Evolutionary conservation across 148 eudicot genomes (phyloP), one percentile per base, ranked within the genome.

Genomic region (Mesembryanthemum crystallinum): DNA sequence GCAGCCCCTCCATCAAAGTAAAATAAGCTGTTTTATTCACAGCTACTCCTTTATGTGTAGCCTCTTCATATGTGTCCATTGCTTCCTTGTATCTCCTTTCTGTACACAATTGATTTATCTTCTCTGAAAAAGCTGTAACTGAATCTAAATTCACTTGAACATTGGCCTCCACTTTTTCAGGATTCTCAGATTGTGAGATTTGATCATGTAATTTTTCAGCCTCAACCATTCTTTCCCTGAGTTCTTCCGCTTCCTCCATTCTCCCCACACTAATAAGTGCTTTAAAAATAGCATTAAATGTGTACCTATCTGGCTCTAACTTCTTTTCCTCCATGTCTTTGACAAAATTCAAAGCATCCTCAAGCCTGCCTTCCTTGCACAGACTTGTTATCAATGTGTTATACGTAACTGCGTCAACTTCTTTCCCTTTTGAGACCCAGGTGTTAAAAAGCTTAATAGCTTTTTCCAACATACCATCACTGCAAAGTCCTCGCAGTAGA

Each of bases 401-500:
- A 78, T 89, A 93, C 0, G 89, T 86, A 39, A 94, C 97, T 9
- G 76, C 82, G 85, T 94, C 98, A 73, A 88, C 71, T 37, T 75
- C 72, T 86, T 90, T 91, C 62, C 88, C 95, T 76, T 88, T 88
- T 0, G 87, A 86, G 72, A 83, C 77, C 97, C 92, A 91, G 28
- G 88, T 81, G 33, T 83, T 67, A 73, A 91, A 91, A 64, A 94
- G 89, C 67, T 83, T 91, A 42, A 86, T 69, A 45, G 93, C 98
- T 82, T 87, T 94, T 67, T 88, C 95, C 45, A 88, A 78, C 98
- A 88, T 89, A 79, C 93, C 90, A 73, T 85, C 89, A 27, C 67
- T 77, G 74, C 98, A 94, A 72, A 94, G 93, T 52, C 98, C 98
- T 42, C 76, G 77, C 17, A 94, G 87, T 79, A 94, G 92, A 80